A percentile compares a stretch with the other conserved stretches of the same genome.
These are phyloP conservation scores for Metschnikowia anglica DNA, from an alignment of 805 yeast genomes.

Conservation along the genomic window DNA sequence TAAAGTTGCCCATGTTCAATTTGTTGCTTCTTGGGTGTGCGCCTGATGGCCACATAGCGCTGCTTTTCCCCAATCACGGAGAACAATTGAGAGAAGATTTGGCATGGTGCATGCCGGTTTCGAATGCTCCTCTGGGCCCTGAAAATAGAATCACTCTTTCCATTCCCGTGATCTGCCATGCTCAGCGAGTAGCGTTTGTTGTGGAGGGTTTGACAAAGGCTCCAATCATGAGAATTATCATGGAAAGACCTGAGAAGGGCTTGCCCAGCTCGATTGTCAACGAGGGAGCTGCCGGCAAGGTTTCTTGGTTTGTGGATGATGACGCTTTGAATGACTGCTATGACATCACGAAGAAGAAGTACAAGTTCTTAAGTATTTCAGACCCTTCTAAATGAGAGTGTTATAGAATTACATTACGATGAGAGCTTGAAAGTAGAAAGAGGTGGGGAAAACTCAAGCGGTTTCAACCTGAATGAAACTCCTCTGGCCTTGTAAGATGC, in stretches of 20 bases:
- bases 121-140: constrained; percentile 89
- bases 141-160: constrained; percentile 82
- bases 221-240: constrained; percentile 82
- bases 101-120: constrained; percentile 95
- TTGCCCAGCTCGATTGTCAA: constrained; percentile 91
- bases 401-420: constrained; percentile 6
- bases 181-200: constrained; percentile 88
- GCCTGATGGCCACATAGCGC: constrained; percentile 97
- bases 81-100: constrained; percentile 82
- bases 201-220: constrained; percentile 97
- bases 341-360: constrained; percentile 65
- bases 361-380: constrained; percentile 51
- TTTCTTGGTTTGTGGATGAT: constrained; percentile 95
- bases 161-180: constrained; percentile 92
- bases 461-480: too few species aligned
- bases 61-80: constrained; percentile 87
- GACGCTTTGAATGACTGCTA: constrained; percentile 83
- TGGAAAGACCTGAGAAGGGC: constrained; percentile 97
- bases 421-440: neutral
- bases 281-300: constrained; percentile 95
- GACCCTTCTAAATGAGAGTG: constrained; percentile 17
- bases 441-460: too few species aligned
- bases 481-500: too few species aligned
- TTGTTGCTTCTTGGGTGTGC: constrained; percentile 92
- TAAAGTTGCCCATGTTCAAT: constrained; percentile 93